Base-by-base conservation (phyloP, 352 stramenopile genomes). In the Proteromonas lacertae region DNA sequence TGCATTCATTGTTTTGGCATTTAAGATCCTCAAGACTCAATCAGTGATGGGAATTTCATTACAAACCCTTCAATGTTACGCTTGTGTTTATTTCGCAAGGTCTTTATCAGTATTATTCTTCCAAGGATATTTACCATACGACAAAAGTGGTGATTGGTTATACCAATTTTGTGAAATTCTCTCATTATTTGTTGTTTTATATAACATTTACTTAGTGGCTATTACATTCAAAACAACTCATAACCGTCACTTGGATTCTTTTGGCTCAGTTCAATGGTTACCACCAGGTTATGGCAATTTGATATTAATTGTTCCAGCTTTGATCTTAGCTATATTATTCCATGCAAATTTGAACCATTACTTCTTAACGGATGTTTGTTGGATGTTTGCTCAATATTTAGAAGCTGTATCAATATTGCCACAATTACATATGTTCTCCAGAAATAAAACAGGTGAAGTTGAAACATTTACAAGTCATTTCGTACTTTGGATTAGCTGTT, bases 371-470 rank as follows among this genome's bases (percentile, higher is more conserved):
- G 74, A 90, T 43, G 69, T 76, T n/a, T 53, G 66, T 9, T 97
- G 84, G 84, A 93, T 80, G 7, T 92, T 92, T 45, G 77, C 82
- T 16, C 79, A 94, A 55, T 97, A 95, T 58, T 67, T 95, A 51
- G 84, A 93, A 60, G 69, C 76, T 4, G 56, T 89, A 32, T 78
- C 84, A 2, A 80, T 96, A 29, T 56, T 96, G 26, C 84, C 84
- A 8, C 84, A 96, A 58, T 58, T 95, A 14, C 93, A 86, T 59
- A 92, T 95, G 78, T 93, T 96, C 53, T 80, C 93, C 62, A 92
- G 90, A 51, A 70, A 72, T 44, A 35, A 36, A 1, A 16, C 25
- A 20, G 31, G 25, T 39, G 29, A 39, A 23, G 34, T 23, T 32
- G 25, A 23, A 14, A 49, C 46, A 5, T 71, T 86, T 41, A 90